phyloP scores from a whole-genome alignment of 2,329 filamentous ascomycete genomes.

The Ophiostoma tasmaniense region DNA sequence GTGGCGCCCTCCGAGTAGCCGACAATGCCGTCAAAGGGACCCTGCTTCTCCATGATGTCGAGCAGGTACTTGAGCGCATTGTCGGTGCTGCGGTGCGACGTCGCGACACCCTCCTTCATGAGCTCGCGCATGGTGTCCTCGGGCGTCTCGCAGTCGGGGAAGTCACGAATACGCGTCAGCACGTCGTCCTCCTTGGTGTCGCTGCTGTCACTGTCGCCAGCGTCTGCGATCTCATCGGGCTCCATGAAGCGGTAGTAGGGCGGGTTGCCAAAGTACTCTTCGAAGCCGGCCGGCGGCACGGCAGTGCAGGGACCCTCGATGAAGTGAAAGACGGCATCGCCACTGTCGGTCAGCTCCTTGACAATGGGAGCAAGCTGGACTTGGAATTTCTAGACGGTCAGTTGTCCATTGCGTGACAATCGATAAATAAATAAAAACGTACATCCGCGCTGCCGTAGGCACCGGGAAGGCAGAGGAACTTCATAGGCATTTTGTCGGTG shows the following conservation, averaged over 20 bases:
- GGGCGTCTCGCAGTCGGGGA: constrained; percentile 42
- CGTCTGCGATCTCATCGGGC: constrained; percentile 33
- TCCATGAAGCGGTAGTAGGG: constrained; percentile 50
- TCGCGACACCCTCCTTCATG: constrained; percentile 28
- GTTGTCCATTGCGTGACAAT: neutral
- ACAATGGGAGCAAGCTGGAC: constrained; percentile 46
- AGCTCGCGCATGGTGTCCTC: constrained; percentile 50
- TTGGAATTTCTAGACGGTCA: constrained; percentile 41
- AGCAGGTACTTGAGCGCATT: constrained; percentile 36
- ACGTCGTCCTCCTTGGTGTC: constrained; percentile 37
- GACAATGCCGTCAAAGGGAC: constrained; percentile 45
- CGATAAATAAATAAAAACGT: constrained; percentile 24
- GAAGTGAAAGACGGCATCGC: constrained; percentile 42
- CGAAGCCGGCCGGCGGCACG: constrained; percentile 44
- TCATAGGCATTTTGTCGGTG: constrained; percentile 33
- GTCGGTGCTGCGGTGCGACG: constrained; percentile 31
- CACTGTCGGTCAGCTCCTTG: constrained; percentile 39
- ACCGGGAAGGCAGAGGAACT: constrained; percentile 49
- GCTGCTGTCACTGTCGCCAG: constrained; percentile 17
- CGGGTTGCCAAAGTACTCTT: constrained; percentile 47
- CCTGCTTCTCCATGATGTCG: constrained; percentile 37
- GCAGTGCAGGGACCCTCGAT: constrained; percentile 43
- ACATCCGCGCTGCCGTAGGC: constrained; percentile 49
- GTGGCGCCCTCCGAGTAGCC: constrained; percentile 55
- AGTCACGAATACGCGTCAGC: constrained; percentile 44